phyloP scores from a whole-genome alignment of 2,329 filamentous ascomycete genomes.

The Diaporthe vexans region DNA sequence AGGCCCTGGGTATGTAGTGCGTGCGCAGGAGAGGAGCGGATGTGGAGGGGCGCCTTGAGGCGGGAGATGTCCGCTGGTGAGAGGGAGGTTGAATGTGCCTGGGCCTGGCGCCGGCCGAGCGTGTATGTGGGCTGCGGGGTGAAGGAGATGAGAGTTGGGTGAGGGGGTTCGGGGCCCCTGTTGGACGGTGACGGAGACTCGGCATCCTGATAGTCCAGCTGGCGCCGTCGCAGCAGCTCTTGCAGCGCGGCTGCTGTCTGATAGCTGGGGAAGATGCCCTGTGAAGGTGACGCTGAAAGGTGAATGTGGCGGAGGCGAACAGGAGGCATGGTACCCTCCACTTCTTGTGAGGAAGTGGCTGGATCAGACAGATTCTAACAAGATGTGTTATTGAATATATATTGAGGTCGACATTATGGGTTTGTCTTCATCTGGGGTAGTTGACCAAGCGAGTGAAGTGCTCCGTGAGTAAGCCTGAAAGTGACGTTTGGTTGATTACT shows the following conservation, averaged over 20 bases:
- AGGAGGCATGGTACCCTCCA: slow-evolving; percentile 4
- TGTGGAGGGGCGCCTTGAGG: slow-evolving; percentile 57
- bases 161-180: slow-evolving; percentile 59
- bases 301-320: slow-evolving; percentile 55
- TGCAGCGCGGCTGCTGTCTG: slow-evolving; percentile 55
- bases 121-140: slow-evolving; percentile 89
- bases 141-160: slow-evolving; percentile 84
- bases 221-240: slow-evolving; percentile 56
- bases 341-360: background rate
- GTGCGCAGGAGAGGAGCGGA: slow-evolving; percentile 46
- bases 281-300: slow-evolving; percentile 49
- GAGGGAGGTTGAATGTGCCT: slow-evolving; percentile 52
- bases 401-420: background rate
- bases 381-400: background rate
- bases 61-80: slow-evolving; percentile 59
- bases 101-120: slow-evolving; percentile 83
- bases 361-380: background rate
- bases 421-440: too few species aligned
- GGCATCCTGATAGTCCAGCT: slow-evolving; percentile 70
- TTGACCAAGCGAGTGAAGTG: background rate
- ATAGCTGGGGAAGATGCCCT: slow-evolving; percentile 52
- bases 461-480: background rate
- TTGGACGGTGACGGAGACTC: slow-evolving; percentile 34
- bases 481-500: slow-evolving; percentile 3
- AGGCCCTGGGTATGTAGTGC: background rate